phyloP scores from a whole-genome alignment of 805 yeast species.

The Metschnikowia hibisci region DNA sequence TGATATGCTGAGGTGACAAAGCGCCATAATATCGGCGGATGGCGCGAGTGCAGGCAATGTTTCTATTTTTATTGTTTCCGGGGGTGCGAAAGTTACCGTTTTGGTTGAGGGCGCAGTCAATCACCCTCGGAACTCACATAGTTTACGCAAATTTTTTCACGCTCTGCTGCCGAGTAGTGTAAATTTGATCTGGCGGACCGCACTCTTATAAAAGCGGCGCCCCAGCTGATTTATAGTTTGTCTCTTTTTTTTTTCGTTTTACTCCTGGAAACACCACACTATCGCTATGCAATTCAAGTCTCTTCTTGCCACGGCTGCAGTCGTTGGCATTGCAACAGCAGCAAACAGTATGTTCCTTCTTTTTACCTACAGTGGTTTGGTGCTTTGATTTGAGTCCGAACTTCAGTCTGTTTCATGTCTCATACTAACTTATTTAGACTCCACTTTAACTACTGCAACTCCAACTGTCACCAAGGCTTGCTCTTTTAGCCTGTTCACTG shows the following conservation, averaged over 20 bases:
- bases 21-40: background rate
- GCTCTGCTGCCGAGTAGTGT: background rate
- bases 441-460: conserved; percentile 47
- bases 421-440: conserved; percentile 28
- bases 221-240: background rate
- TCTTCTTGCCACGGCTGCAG: conserved; percentile 45
- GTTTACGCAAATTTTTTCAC: conserved; percentile 4
- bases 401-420: background rate
- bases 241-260: conserved; percentile 2
- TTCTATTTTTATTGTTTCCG: conserved; percentile 3
- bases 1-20: background rate
- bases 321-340: conserved; percentile 45
- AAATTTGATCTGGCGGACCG: background rate
- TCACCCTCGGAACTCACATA: conserved; percentile 11
- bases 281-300: conserved; percentile 54
- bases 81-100: background rate
- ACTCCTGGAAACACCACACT: conserved; percentile 11
- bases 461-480: conserved; percentile 62
- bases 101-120: conserved; percentile 6
- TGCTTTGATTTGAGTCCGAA: no score
- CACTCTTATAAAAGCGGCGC: conserved; percentile 1
- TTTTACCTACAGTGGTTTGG: no score
- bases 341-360: conserved; percentile 29
- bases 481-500: conserved; percentile 62
- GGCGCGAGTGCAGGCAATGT: background rate